These are phyloP conservation scores for Lodderomyces orthopsilosis DNA, from an alignment of 1,139 yeast species.

Conservation along the genomic window DNA sequence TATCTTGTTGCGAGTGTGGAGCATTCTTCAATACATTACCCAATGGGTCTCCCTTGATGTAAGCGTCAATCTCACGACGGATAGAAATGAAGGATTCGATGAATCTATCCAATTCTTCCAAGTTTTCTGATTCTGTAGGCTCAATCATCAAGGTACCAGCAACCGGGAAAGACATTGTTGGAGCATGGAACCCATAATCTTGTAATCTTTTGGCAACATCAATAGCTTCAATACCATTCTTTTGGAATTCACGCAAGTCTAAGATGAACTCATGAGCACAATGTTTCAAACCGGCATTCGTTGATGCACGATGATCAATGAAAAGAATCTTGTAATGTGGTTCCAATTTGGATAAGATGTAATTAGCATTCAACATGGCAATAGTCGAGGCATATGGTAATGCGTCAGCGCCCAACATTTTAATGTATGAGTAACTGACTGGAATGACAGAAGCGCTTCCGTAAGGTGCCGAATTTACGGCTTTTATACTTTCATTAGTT, in stretches of 20 bases:
- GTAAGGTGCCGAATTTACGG: constrained; percentile 92
- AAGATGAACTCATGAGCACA: constrained; percentile 97
- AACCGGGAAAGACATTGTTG: constrained; percentile 98
- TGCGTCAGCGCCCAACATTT: constrained; percentile 84
- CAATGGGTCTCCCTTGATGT: constrained; percentile 60
- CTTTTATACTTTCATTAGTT: constrained; percentile 55
- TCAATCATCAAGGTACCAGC: constrained; percentile 97
- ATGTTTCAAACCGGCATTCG: constrained; percentile 54
- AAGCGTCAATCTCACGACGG: constrained; percentile 77
- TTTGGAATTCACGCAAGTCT: constrained; percentile 83
- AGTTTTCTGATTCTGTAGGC: constrained; percentile 93
- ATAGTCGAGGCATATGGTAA: constrained; percentile 81
- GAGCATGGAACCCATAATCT: constrained; percentile 98
- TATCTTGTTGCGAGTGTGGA: constrained; percentile 85
- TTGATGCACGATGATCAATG: constrained; percentile 44
- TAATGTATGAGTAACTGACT: constrained; percentile 91
- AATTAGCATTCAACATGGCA: constrained; percentile 94
- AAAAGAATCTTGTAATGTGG: constrained; percentile 75
- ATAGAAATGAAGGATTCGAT: constrained; percentile 84
- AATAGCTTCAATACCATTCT: constrained; percentile 84
- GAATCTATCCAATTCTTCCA: constrained; percentile 86
- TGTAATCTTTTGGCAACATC: constrained; percentile 96
- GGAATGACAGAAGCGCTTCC: constrained; percentile 95
- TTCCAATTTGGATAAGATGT: constrained; percentile 78
- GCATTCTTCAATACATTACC: constrained; percentile 83